Evolutionary conservation across 2,329 filamentous ascomycete genomes (phyloP).

Genomic region (Talaromyces pinophilus): DNA sequence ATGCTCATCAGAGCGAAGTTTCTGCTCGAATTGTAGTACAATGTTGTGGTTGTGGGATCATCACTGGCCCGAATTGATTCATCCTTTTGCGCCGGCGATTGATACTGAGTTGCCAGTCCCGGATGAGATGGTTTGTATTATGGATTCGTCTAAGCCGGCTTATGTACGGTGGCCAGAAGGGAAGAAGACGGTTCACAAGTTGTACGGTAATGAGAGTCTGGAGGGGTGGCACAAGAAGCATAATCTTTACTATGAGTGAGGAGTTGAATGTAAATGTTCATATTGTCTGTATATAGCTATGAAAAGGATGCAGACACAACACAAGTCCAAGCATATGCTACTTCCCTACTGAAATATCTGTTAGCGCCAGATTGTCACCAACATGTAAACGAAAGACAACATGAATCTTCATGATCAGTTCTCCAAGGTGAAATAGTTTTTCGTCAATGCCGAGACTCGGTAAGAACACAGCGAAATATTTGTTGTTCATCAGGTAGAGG

Average conservation of each 20-base stretch:
- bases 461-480: conserved; percentile 66
- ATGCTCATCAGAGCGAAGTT: conserved; percentile 49
- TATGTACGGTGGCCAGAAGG: conserved; percentile 53
- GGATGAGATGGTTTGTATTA: conserved; percentile 52
- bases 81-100: conserved; percentile 54
- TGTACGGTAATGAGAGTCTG: conserved; percentile 43
- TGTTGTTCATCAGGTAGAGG: conserved; percentile 56
- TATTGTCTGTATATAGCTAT: conserved; percentile 3
- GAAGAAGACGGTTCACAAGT: conserved; percentile 46
- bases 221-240: conserved; percentile 52
- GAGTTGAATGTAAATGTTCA: too few species aligned
- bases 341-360: not conserved
- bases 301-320: not conserved
- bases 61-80: conserved; percentile 51
- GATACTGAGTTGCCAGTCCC: conserved; percentile 49
- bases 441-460: conserved; percentile 61
- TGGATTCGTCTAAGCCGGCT: conserved; percentile 46
- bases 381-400: not conserved
- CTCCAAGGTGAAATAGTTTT: conserved; percentile 63
- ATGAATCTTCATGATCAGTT: conserved; percentile 53
- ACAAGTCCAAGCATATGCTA: not conserved
- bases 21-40: conserved; percentile 50
- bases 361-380: conserved; percentile 28
- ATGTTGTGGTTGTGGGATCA: conserved; percentile 54
- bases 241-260: conserved; percentile 38